Base-by-base conservation (phyloP, 2,329 filamentous ascomycete species). In the Aureobasidium sp. region DNA sequence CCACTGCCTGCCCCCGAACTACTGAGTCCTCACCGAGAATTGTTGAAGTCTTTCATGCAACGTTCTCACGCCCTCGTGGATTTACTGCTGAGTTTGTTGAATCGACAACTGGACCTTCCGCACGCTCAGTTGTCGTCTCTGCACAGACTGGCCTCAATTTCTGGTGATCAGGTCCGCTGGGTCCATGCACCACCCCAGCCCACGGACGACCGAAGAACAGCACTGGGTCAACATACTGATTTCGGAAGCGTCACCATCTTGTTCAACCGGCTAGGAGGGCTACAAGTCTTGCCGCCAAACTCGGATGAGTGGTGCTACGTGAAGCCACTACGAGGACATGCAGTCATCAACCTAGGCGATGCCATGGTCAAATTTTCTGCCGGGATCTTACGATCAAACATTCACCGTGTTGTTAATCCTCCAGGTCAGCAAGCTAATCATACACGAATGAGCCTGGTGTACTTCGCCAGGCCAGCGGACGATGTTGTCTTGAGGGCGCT, bases 161-260 rank as follows among this genome's bases (percentile, higher is more conserved):
- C 76, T 23, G 79, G 79, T 25, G 78, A 82, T 66, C 79, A 81
- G 63, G 75, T 83, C n/a, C 77, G 81, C 37, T 78, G 83, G 66
- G 73, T 81, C 31, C 76, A 74, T 65, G 74, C 77, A 1, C 77
- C 79, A 7, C 77, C 78, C 1, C 78, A 80, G 64, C 73, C 75
- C 3, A 45, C 42, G 19, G 70, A 75, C 35, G 74, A 78, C 65
- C 69, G 71, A 25, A 71, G 70, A 40, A 75, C 76, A 3, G 75
- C 77, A 2, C 65, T 81, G 23, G 78, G 78, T 23, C 78, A 79
- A 60, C 81, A 84, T 66, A 83, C 80, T 2, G 81, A 84, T 64
- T 83, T 83, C 63, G 81, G 80, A 47, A 78, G 74, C 55, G 73
- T 84, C 6, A 84, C 81, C 0, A 69, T 84, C 5, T 74, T 84